Evolutionary conservation across 495 filamentous ascomycete species (phyloP), one percentile per base, ranked within the genome.

Genomic region (Rhypophila decipiens): DNA sequence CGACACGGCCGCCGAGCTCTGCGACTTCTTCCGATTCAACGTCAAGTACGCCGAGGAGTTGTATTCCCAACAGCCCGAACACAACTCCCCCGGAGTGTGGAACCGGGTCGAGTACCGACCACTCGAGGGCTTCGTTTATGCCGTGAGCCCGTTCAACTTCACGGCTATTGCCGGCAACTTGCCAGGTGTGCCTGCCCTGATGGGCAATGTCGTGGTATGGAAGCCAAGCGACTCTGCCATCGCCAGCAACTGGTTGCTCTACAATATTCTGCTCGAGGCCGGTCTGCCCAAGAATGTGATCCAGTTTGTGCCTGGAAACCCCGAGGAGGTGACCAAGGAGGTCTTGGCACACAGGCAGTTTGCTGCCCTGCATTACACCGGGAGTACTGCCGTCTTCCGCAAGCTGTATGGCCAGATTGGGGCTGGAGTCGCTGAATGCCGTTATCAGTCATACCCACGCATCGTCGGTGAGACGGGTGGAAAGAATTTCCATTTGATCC

Each of bases 401-500:
- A 75, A 76, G 50, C 64, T 94, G 12, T 88, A 85, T 55, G 81
- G 79, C 22, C 69, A 78, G 51, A 88, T 91, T 54, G 83, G 85
- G 2, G 66, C 73, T 33, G 84, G 83, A 18, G 74, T 88, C 20
- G 80, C 77, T 4, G 79, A 84, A 51, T 82, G 78, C 39, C 73
- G 70, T 17, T 94, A 90, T 61, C 71, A 74, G 46, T 76, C 80
- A 37, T 94, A 88, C 67, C 88, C 88, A 12, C 79, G 88, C 50
- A 80, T 93, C 24, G 86, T 91, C 13, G 88, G 83, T 46, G 88
- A 94, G 72, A 93, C 88, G 2, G 86, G 87, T 47, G 88, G 88
- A 50, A 95, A 95, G 79, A 95, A 95, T 68, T 95, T 90, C 74
- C 88, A 91, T 68, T 71, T 95, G 33, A 63, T 95, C 37, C 87